Conservation (phyloP, 148 eudicot species). For the Polygonum aviculare region DNA sequence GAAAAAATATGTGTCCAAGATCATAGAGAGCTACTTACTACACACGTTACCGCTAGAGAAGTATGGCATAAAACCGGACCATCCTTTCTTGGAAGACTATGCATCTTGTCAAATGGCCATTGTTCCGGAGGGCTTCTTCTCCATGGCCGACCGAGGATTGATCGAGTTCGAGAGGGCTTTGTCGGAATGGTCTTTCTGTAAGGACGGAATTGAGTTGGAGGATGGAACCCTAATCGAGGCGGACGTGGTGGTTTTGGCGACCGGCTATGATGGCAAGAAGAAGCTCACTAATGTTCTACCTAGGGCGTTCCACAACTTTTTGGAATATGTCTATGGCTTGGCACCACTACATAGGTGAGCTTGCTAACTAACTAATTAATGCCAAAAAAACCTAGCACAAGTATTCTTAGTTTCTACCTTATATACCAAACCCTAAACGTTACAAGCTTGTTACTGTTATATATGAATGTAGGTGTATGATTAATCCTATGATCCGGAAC, state of each 20-base stretch:
- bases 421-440: too few relatives aligned
- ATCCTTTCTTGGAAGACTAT: conserved; percentile 85
- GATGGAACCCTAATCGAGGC: conserved; percentile 39
- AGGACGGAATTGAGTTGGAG: conserved; percentile 65
- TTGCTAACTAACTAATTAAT: background rate
- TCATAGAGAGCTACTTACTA: conserved; percentile 64
- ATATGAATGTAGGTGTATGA: conserved; percentile 47
- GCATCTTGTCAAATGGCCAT: conserved; percentile 98
- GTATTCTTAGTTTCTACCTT: background rate
- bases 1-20: conserved; percentile 46
- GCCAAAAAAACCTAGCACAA: background rate
- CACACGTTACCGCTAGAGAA: conserved; percentile 68
- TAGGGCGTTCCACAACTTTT: conserved; percentile 48
- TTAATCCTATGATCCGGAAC: conserved; percentile 84
- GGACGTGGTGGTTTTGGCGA: conserved; percentile 74
- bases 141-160: conserved; percentile 72
- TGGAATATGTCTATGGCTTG: conserved; percentile 65
- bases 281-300: conserved; percentile 63
- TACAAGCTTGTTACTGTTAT: background rate
- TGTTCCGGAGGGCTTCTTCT: conserved; percentile 72
- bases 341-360: background rate
- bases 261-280: conserved; percentile 81
- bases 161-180: conserved; percentile 50
- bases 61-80: conserved; percentile 72
- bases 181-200: conserved; percentile 66